A percentile compares a stretch with the other conserved stretches of the same genome.
phyloP scores from a whole-genome alignment of 1,284 basidiomycete species.

The Earliella scabrosa region DNA sequence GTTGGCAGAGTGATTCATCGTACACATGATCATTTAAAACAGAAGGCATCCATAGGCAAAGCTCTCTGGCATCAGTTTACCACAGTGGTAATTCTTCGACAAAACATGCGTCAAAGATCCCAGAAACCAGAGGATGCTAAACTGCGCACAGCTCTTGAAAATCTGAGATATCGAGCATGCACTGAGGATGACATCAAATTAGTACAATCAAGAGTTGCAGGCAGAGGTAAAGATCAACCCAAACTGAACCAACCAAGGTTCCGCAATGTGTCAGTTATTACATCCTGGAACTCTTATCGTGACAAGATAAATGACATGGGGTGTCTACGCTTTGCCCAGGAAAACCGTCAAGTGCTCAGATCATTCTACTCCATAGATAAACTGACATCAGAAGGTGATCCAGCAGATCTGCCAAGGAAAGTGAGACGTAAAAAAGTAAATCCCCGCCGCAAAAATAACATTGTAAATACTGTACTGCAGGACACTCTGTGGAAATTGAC shows the following conservation, averaged over 20 bases:
- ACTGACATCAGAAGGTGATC: too few species aligned
- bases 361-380: conserved; percentile 37
- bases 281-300: conserved; percentile 34
- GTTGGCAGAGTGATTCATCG: not conserved
- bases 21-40: conserved; percentile 9
- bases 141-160: conserved; percentile 34
- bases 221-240: conserved; percentile 14
- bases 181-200: conserved; percentile 36
- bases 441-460: conserved; percentile 4
- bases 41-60: conserved; percentile 38
- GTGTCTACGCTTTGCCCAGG: conserved; percentile 38
- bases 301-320: too few species aligned
- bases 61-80: conserved; percentile 40
- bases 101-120: conserved; percentile 38
- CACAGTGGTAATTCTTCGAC: conserved; percentile 37
- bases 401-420: not conserved
- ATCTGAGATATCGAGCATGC: conserved; percentile 41
- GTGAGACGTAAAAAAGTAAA: not conserved
- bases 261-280: conserved; percentile 38
- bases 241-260: conserved; percentile 23
- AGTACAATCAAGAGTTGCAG: conserved; percentile 22
- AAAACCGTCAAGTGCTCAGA: conserved; percentile 30
- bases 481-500: conserved; percentile 34
- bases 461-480: conserved; percentile 20
- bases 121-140: conserved; percentile 32